Percentiles rank a stretch among this genome's conserved stretches.
phyloP scores from a whole-genome alignment of 306 rosid genomes.

The Neltuma alba region DNA sequence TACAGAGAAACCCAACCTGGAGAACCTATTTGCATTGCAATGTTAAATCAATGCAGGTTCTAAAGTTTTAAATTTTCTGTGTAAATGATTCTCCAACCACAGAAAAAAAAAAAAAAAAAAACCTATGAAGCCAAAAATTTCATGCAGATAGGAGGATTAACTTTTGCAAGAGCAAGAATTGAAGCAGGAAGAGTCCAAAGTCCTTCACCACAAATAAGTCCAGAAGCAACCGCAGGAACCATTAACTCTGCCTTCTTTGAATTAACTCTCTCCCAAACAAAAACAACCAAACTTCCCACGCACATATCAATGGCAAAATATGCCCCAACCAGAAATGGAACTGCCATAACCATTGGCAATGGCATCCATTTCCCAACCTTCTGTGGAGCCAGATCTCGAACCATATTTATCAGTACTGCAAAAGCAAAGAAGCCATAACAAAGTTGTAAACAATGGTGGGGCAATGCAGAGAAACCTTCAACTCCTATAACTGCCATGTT shows the following conservation, averaged over 20 bases:
- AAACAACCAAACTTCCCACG: constrained; percentile 66
- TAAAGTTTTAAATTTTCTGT: background rate
- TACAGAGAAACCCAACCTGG: background rate
- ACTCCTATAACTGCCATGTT: constrained; percentile 34
- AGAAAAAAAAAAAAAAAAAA: no score
- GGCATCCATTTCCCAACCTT: constrained; percentile 90
- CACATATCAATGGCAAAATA: constrained; percentile 90
- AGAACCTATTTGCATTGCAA: background rate
- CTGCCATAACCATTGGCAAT: constrained; percentile 90
- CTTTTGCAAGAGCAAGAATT: constrained; percentile 80
- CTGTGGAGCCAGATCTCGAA: constrained; percentile 49
- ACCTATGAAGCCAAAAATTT: constrained; percentile 64
- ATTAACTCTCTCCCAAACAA: constrained; percentile 60
- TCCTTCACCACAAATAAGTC: constrained; percentile 95
- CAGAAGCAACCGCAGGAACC: constrained; percentile 91
- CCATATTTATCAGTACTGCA: constrained; percentile 26
- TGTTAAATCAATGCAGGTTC: background rate
- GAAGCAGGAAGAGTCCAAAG: constrained; percentile 93
- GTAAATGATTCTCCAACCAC: background rate
- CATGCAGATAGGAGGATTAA: constrained; percentile 93
- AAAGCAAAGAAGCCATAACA: constrained; percentile 38
- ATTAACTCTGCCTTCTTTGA: constrained; percentile 58
- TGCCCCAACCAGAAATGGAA: constrained; percentile 89
- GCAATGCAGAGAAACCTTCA: constrained; percentile 65
- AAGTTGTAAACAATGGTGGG: constrained; percentile 76